Evolutionary conservation across 768 basidiomycete genomes (phyloP), one percentile per base, ranked within the genome.

Genomic region (Rhizopogon roseolus): DNA sequence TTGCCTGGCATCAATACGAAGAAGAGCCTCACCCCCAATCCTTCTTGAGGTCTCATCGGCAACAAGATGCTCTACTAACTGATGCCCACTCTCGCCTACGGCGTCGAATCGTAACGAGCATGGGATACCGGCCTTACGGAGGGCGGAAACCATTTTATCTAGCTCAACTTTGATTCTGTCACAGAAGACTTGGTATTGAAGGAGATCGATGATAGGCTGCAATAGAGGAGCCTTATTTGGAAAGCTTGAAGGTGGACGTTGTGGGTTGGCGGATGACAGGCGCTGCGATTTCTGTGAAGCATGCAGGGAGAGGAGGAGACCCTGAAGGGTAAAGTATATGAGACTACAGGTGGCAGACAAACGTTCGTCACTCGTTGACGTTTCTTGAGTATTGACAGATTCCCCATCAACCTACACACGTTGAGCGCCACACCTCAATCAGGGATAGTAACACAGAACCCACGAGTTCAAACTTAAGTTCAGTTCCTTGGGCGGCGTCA

Each of bases 161-260:
- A 93, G 66, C 69, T 90, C 86, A 1, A 65, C 52, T 57, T 79
- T 77, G 44, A 92, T 73, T 55, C 83, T 76, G 54, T 75, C 66
- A 63, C 86, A 87, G 65, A 93, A 91, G 25, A 81, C 80, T 60
- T 81, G 80, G 63, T 93, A 93, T 67, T 92, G 91, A 40, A 93
- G 68, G 29, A 91, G 60, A 64, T 92, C 89, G 56, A 92, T 84
- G 57, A 92, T 73, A 0, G 88, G 88, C 39, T 85, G 86, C 14
- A 93, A 76, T 37, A 92, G 67, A 2, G 75, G 73, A 14, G 81
- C 78, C n/a, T 73, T 48, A 6, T 60, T 55, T 32, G 54, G 55
- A 5, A 19, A n/a, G 17, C 34, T 57, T 5, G 59, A 37, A 37
- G 55, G 52, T 14, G 45, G 10, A 40, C 36, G 52, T 13, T 69